Base-by-base conservation (phyloP, 345 rosid species). In the Gynandropsis gynandra region DNA sequence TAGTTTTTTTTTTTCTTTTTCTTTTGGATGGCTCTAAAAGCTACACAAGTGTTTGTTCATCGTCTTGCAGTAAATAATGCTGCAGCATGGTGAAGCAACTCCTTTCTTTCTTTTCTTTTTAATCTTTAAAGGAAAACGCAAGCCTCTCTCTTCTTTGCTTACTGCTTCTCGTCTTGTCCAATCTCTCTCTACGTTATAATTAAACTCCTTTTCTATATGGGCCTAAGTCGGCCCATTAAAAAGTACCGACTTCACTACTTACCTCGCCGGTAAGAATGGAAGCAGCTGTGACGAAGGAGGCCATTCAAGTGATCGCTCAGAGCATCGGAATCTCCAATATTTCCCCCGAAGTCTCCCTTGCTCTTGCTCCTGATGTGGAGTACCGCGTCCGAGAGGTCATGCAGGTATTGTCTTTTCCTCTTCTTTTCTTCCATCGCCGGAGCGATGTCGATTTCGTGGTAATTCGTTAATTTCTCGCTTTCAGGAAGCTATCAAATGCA, bases 401-500 rank as follows among this genome's bases (percentile, higher is more conserved):
- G 85, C 97, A 89, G 90, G 96, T 81, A 39, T 10, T 15, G 8
- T 16, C 4, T 24, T 29, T 50, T 11, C 4, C 18, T 33, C 18
- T 3, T 15, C 0, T 43, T 27, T 12, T 55, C 61, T 11, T 18
- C 50, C 9, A 14, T 7, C 14, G n/a, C 53, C 24, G 41, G 10
- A 13, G 12, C 20, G 5, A 21, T 62, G 33, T 43, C 5, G 10
- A 11, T 31, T 17, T 21, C 14, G 10, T 1, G n/a, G n/a, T 11
- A 47, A 7, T 37, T 10, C 29, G 43, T 59, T 31, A 17, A 52
- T 36, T 40, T 7, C 21, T 61, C 47, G 35, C 42, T 17, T 62
- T 45, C 74, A 87, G 97, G 97, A 85, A 60, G 85, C 97, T 7
- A 71, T 89, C 57, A 89, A 85, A 64, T 85, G 93, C 62, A 89